A percentile compares a stretch with the other conserved stretches of the same genome.
Evolutionary conservation across 805 yeast species (phyloP).

Genomic region (Candida vaughaniae): DNA sequence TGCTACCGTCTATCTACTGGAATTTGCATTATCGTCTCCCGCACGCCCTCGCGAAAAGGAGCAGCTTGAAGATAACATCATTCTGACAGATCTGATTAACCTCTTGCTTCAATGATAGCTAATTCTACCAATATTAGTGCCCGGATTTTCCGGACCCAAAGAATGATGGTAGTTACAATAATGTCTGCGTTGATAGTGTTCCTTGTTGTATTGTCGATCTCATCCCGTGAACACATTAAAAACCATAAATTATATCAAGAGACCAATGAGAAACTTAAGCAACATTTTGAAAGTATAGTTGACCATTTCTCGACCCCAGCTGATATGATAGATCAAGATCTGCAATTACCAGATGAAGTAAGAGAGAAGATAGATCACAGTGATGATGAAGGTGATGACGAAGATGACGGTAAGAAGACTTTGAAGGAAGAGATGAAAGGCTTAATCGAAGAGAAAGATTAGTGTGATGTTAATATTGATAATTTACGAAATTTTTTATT

Average conservation of each 20-base stretch:
- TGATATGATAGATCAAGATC: not conserved
- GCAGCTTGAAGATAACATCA: no score
- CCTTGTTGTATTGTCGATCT: slow-evolving; percentile 25
- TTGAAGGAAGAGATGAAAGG: slow-evolving; percentile 2
- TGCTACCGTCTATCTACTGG: no score
- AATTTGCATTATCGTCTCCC: no score
- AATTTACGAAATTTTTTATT: not conserved
- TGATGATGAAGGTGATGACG: slow-evolving; percentile 4
- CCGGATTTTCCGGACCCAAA: slow-evolving; percentile 33
- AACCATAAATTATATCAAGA: slow-evolving; percentile 12
- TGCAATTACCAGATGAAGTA: slow-evolving; percentile 8
- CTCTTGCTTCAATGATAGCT: slow-evolving; percentile 9
- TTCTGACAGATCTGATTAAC: no score
- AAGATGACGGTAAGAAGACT: slow-evolving; percentile 4
- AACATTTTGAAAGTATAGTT: slow-evolving; percentile 3
- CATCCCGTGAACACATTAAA: slow-evolving; percentile 27
- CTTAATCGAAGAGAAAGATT: slow-evolving; percentile 3
- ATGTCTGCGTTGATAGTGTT: slow-evolving; percentile 21
- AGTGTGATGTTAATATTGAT: not conserved
- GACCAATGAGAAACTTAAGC: slow-evolving; percentile 12
- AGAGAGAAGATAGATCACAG: slow-evolving; percentile 6
- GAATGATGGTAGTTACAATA: slow-evolving; percentile 23
- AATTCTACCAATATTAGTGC: slow-evolving; percentile 28
- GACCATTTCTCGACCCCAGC: not conserved
- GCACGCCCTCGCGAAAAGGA: no score